Conservation (phyloP, 306 rosid genomes). For the Acacia acuminata region DNA sequence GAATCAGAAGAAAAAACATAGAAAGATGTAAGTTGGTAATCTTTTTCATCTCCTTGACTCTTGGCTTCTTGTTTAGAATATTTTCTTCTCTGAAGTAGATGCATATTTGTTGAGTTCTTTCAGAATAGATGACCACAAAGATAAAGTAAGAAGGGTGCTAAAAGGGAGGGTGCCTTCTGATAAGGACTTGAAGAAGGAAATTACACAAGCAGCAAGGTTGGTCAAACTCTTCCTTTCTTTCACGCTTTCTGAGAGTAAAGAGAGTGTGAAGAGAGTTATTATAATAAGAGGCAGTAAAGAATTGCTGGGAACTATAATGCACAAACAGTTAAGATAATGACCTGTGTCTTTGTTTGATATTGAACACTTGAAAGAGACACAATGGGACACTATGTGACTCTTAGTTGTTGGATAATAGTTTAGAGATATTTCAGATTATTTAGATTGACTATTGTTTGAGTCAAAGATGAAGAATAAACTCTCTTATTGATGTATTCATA, state of each 20-base stretch:
- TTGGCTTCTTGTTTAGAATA: constrained; percentile 15
- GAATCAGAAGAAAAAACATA: constrained; percentile 65
- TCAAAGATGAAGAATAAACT: no score
- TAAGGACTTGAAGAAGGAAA: constrained; percentile 84
- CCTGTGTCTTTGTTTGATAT: not conserved
- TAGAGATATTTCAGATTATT: no score
- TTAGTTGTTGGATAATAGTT: no score
- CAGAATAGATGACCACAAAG: constrained; percentile 80
- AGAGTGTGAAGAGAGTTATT: not conserved
- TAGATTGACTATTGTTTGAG: no score
- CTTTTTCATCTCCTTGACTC: constrained; percentile 23
- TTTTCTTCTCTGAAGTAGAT: constrained; percentile 30
- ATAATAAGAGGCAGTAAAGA: not conserved
- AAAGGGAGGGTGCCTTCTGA: constrained; percentile 90
- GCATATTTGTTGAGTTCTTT: constrained; percentile 30
- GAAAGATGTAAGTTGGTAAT: constrained; percentile 62
- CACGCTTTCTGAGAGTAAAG: not conserved
- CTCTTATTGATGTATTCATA: no score
- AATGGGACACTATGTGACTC: no score
- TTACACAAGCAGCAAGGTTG: constrained; percentile 72
- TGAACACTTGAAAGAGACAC: not conserved
- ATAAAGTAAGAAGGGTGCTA: constrained; percentile 75
- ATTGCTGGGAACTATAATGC: not conserved
- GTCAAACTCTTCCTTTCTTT: constrained; percentile 26
- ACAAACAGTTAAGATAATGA: not conserved